Evolutionary conservation across 495 filamentous ascomycete genomes (phyloP).

Genomic region (Sordaria brevicollis): DNA sequence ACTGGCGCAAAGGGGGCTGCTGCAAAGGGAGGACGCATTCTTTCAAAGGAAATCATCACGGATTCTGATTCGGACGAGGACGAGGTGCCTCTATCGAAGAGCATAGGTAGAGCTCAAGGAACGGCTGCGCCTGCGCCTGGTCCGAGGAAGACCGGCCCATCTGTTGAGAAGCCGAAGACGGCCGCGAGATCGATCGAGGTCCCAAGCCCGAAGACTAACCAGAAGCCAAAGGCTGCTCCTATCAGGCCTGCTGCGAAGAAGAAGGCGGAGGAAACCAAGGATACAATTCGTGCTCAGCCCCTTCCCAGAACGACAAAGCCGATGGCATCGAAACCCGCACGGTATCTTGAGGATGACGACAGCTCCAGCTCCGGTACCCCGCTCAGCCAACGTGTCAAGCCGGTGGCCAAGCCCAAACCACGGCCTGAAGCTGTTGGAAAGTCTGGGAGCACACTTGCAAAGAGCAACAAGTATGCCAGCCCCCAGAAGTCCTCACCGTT

Average conservation of each 20-base stretch:
- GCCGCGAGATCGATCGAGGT: conserved; percentile 23
- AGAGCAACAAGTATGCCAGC: background rate
- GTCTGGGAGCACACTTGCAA: background rate
- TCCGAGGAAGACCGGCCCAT: conserved; percentile 28
- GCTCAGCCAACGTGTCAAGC: conserved; percentile 40
- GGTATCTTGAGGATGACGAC: conserved; percentile 35
- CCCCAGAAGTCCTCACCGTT: conserved; percentile 57
- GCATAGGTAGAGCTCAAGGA: conserved; percentile 25
- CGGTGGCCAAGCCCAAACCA: conserved; percentile 14
- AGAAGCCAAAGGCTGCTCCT: conserved; percentile 7
- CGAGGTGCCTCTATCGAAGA: conserved; percentile 25
- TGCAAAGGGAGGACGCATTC: conserved; percentile 10
- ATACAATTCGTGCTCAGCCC: conserved; percentile 23
- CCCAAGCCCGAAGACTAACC: conserved; percentile 8
- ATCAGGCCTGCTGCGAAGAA: conserved; percentile 8
- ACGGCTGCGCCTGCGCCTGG: conserved; percentile 8
- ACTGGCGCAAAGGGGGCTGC: conserved; percentile 11
- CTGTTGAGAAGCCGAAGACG: conserved; percentile 11
- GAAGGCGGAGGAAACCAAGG: conserved; percentile 16
- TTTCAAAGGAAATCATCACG: conserved; percentile 62
- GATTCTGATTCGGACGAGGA: conserved; percentile 67
- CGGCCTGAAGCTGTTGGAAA: background rate
- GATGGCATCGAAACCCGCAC: conserved; percentile 23
- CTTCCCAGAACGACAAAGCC: conserved; percentile 19
- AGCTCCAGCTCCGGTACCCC: conserved; percentile 42